These are phyloP conservation scores for Ustilago cynodontis DNA, from an alignment of 1,284 basidiomycete genomes.

Conservation along the genomic window DNA sequence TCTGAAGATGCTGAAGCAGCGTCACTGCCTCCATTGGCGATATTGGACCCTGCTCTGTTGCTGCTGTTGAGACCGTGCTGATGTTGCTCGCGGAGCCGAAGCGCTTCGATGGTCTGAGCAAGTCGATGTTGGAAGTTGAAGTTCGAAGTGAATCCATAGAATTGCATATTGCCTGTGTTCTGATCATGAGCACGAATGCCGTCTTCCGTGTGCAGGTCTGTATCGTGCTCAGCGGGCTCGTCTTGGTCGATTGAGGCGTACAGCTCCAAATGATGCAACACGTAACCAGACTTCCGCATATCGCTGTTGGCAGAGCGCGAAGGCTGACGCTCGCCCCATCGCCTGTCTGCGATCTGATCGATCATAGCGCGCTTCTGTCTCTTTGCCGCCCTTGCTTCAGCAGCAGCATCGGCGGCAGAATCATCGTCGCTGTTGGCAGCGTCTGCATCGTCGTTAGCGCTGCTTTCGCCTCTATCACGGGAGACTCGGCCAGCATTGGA, in stretches of 20 bases:
- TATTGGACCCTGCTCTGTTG: conserved; percentile 3
- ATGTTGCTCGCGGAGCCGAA: conserved; percentile 42
- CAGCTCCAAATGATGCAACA: conserved; percentile 41
- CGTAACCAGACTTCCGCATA: conserved; percentile 37
- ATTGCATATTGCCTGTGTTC: conserved; percentile 52
- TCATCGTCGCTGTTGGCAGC: conserved; percentile 23
- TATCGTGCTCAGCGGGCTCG: conserved; percentile 27
- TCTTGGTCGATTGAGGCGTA: conserved; percentile 50
- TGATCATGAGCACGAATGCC: conserved; percentile 53
- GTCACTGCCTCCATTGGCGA: conserved; percentile 3
- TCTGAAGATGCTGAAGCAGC: background rate
- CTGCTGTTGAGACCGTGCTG: conserved; percentile 21
- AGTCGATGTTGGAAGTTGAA: conserved; percentile 54
- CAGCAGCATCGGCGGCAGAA: conserved; percentile 14
- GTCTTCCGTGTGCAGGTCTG: conserved; percentile 45
- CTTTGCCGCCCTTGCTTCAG: conserved; percentile 34
- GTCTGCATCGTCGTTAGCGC: conserved; percentile 1
- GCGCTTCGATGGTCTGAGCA: conserved; percentile 44
- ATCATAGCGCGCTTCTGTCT: conserved; percentile 46
- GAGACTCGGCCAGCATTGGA: conserved; percentile 12
- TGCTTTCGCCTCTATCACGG: conserved; percentile 16
- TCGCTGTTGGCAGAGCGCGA: conserved; percentile 25
- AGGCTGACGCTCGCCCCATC: conserved; percentile 35
- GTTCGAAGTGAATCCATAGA: conserved; percentile 56
- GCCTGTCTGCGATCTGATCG: conserved; percentile 43